Percentiles rank a stretch among this genome's conserved stretches.
These are phyloP conservation scores for Calocera cornea DNA, from an alignment of 768 basidiomycete genomes.

Conservation along the genomic window DNA sequence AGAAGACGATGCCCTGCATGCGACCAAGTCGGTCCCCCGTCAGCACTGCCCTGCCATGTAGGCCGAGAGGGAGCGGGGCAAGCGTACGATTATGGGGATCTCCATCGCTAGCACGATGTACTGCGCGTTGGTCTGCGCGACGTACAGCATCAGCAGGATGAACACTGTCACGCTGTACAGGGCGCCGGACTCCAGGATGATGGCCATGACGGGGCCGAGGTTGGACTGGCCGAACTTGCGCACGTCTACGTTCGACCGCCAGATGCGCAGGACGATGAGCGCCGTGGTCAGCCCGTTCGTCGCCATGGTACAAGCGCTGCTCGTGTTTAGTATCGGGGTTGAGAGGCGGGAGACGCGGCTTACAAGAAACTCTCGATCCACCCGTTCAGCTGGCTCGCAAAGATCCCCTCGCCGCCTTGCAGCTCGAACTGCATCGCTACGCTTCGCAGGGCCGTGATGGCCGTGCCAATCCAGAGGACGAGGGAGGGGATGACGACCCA, in stretches of 20 bases:
- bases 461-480: slow-evolving; percentile 23
- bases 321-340: slow-evolving; percentile 27
- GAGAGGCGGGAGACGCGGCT: slow-evolving; percentile 26
- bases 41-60: slow-evolving; percentile 16
- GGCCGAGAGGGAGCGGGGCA: not conserved
- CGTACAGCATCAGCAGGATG: slow-evolving; percentile 25
- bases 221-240: slow-evolving; percentile 16
- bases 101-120: slow-evolving; percentile 26
- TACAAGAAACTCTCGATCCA: slow-evolving; percentile 31
- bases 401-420: slow-evolving; percentile 18
- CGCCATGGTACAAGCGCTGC: not conserved
- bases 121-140: slow-evolving; percentile 26
- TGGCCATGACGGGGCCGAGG: slow-evolving; percentile 24
- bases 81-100: slow-evolving; percentile 19
- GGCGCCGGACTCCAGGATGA: slow-evolving; percentile 29
- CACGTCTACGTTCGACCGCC: slow-evolving; percentile 20
- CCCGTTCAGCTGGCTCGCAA: slow-evolving; percentile 23
- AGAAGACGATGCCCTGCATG: slow-evolving; percentile 29
- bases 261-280: slow-evolving; percentile 27
- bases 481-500: slow-evolving; percentile 21
- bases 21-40: too few species aligned
- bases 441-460: slow-evolving; percentile 9
- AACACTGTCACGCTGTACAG: slow-evolving; percentile 28
- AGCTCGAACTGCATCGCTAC: slow-evolving; percentile 3
- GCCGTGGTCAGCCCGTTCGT: slow-evolving; percentile 11